Evolutionary conservation across 2,329 filamentous ascomycete species (phyloP).

Genomic region (Fusarium longipes): DNA sequence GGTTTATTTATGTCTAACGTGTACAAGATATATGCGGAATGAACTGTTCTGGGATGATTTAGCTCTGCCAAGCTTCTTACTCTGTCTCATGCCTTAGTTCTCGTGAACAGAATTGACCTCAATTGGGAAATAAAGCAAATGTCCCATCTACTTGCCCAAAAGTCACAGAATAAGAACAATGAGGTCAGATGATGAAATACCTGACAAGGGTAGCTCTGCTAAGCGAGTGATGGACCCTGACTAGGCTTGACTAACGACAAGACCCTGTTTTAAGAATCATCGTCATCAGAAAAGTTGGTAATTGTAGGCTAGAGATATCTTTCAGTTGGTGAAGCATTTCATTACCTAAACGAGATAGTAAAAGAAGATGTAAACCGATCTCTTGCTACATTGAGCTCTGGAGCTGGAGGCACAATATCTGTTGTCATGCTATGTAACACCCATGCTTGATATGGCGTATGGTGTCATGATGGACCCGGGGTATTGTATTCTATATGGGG

Average conservation of each 20-base stretch:
- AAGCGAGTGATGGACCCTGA: conserved; percentile 28
- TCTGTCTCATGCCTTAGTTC: background rate
- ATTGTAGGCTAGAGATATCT: background rate
- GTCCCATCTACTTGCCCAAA: background rate
- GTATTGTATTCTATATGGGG: conserved; percentile 5
- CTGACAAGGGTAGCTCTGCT: conserved; percentile 22
- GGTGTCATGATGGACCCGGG: conserved; percentile 31
- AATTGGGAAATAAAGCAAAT: background rate
- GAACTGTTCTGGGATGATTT: background rate
- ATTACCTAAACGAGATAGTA: background rate
- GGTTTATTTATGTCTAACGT: background rate
- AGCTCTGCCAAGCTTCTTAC: background rate
- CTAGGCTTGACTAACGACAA: background rate
- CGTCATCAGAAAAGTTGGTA: conserved; percentile 14
- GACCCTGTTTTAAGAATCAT: conserved; percentile 24
- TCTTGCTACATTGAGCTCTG: background rate
- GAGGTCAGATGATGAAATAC: conserved; percentile 31
- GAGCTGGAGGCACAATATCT: conserved; percentile 7
- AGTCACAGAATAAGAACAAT: background rate
- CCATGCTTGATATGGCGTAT: conserved; percentile 19
- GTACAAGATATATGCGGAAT: background rate
- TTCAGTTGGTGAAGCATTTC: background rate
- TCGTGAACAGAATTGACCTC: conserved; percentile 22
- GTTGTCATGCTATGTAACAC: conserved; percentile 25
- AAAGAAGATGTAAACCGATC: background rate